phyloP scores from a whole-genome alignment of 176 grass and related monocot genomes.

The Oryza meridionalis region DNA sequence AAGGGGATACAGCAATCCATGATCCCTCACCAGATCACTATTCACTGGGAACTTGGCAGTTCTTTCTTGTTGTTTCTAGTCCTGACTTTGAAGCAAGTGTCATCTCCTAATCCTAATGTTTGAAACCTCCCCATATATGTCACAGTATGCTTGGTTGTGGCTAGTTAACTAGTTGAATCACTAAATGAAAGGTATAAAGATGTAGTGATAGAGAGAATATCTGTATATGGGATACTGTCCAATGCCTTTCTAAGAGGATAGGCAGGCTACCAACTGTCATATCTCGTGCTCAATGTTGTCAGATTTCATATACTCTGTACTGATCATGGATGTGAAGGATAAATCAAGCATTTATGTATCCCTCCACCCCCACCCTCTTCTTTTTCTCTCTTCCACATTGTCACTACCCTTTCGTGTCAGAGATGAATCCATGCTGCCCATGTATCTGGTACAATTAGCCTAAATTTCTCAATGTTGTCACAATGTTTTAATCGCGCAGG shows the following conservation, averaged over 20 bases:
- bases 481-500: slow-evolving; percentile 41
- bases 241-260: neutral
- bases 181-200: neutral
- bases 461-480: neutral
- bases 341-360: neutral
- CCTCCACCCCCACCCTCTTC: no score
- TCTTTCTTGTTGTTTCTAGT: slow-evolving; percentile 17
- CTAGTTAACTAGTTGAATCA: neutral
- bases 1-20: neutral
- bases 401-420: neutral
- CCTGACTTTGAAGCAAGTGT: neutral
- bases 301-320: neutral
- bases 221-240: neutral
- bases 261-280: neutral
- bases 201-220: neutral
- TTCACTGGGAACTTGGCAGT: neutral
- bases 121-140: neutral
- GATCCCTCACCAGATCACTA: neutral
- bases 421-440: neutral
- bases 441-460: neutral
- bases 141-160: slow-evolving; percentile 6
- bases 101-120: neutral
- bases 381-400: neutral
- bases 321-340: neutral
- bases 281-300: neutral